Percentiles rank a stretch among this genome's conserved stretches.
These are phyloP conservation scores for Turnera subulata DNA, from an alignment of 345 rosid species.

Conservation along the genomic window DNA sequence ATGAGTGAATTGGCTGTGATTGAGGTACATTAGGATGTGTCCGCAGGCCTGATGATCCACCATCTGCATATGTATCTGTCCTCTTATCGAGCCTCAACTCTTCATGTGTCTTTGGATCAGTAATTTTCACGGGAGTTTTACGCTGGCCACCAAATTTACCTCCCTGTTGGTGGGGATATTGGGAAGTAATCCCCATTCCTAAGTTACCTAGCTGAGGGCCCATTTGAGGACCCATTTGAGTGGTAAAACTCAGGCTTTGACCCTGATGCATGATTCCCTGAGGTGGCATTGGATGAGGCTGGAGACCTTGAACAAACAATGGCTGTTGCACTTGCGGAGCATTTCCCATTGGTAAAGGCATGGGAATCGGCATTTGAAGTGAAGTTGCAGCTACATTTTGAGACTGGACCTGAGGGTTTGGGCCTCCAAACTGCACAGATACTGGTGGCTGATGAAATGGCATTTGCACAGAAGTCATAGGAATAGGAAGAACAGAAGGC, in stretches of 20 bases:
- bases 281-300: conserved; percentile 62
- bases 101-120: conserved; percentile 91
- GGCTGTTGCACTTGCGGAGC: conserved; percentile 65
- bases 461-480: conserved; percentile 65
- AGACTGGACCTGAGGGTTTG: conserved; percentile 68
- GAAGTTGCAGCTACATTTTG: conserved; percentile 54
- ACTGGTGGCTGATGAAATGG: conserved; percentile 66
- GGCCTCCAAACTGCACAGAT: conserved; percentile 66
- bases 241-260: conserved; percentile 62
- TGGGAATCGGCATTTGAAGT: conserved; percentile 67
- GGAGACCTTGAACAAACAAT: conserved; percentile 66
- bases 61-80: conserved; percentile 53
- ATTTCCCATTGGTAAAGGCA: conserved; percentile 64
- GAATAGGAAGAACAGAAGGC: conserved; percentile 43
- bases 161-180: conserved; percentile 72
- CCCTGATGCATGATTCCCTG: conserved; percentile 87
- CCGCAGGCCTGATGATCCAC: conserved; percentile 49
- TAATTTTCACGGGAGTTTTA: conserved; percentile 72
- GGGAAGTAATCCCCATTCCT: conserved; percentile 61
- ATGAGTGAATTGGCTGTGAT: conserved; percentile 60
- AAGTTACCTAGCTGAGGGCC: conserved; percentile 62
- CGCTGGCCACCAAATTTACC: conserved; percentile 62
- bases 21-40: conserved; percentile 60
- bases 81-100: conserved; percentile 86
- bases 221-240: conserved; percentile 60